Base-by-base conservation (phyloP, 371 early-diverging fungal species). In the Nosema granulosis region DNA sequence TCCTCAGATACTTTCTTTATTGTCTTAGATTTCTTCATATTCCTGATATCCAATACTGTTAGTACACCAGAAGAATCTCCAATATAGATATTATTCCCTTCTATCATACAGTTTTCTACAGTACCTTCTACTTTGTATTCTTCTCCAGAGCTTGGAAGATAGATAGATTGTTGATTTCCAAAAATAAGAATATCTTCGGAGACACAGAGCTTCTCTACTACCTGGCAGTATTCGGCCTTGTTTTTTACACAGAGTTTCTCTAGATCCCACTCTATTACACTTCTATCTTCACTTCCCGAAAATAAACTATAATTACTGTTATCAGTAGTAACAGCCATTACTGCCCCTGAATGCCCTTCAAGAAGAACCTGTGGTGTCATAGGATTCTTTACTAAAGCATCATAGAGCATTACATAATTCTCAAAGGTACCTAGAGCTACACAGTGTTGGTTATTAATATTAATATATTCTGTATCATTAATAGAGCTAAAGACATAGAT, bases 391-490 rank as follows among this genome's bases (percentile, higher is more conserved):
- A 68, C 29, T 22, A 70, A 52, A 29, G 68, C 29, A 71, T 82
- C 82, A 50, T 78, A 82, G 11, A 82, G 31, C 22, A 62, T 6
- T 26, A 82, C 49, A 52, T 75, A 66, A 18, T 57, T 66, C 20
- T 78, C 78, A 63, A 62, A 82, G 29, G 79, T 82, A 20, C 61
- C 82, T 16, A 82, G 22, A 1, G 72, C 82, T 34, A 78, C 49
- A 52, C 54, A 71, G 4, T 38, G 29, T 16, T 31, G 29, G 28
- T 59, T 37, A 24, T 67, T 61, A 32, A 54, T 31, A 13, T 56
- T 50, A 0, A 78, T 0, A 61, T 72, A 52, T 29, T 26, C 38
- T n/a, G 63, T 18, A 69, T 82, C 79, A 28, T 71, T 35, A 16
- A 78, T 66, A 29, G 79, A 43, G 37, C 43, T 58, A 3, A 56